A percentile compares a stretch with the other conserved stretches of the same genome.
These are phyloP conservation scores for Sphagnum contortum DNA, from an alignment of 225 moss, liverwort and hornwort species.

Conservation along the genomic window DNA sequence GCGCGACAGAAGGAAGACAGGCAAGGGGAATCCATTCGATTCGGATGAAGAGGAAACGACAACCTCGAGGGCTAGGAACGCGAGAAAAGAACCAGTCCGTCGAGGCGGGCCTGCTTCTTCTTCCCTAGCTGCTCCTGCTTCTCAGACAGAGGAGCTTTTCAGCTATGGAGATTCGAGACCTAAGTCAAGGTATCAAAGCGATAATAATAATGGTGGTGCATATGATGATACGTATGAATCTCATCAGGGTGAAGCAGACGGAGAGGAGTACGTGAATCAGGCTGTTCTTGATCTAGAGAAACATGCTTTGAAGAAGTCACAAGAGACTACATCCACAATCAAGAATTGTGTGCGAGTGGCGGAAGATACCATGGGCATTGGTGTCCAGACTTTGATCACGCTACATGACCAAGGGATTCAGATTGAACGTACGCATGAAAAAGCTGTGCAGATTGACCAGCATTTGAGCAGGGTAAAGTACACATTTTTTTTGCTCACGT, in stretches of 20 bases:
- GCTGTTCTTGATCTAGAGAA: slow-evolving; percentile 47
- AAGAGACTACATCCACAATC: slow-evolving; percentile 42
- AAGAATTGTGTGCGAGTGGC: slow-evolving; percentile 45
- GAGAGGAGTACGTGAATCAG: slow-evolving; percentile 45
- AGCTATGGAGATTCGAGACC: slow-evolving; percentile 28
- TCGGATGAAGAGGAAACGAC: slow-evolving; percentile 22
- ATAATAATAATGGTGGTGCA: slow-evolving; percentile 3
- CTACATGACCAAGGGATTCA: slow-evolving; percentile 48
- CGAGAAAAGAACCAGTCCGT: slow-evolving; percentile 17
- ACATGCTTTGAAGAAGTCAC: slow-evolving; percentile 40
- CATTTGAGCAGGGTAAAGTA: slow-evolving; percentile 37
- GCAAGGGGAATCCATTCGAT: not conserved
- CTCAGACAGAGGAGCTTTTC: slow-evolving; percentile 33
- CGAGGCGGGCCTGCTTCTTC: not conserved
- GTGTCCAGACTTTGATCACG: slow-evolving; percentile 36
- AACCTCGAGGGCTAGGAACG: slow-evolving; percentile 13
- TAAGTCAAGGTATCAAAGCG: slow-evolving; percentile 11
- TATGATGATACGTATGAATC: not conserved
- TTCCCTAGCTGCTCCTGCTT: not conserved
- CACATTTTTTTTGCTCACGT: not conserved
- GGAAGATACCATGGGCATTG: slow-evolving; percentile 46
- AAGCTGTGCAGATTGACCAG: slow-evolving; percentile 48
- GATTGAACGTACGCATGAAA: slow-evolving; percentile 52
- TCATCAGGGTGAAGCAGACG: slow-evolving; percentile 2
- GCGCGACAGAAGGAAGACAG: no score